Conservation (phyloP, 2,329 filamentous ascomycete genomes). For the Ophiocordyceps camponoti-leonardi region DNA sequence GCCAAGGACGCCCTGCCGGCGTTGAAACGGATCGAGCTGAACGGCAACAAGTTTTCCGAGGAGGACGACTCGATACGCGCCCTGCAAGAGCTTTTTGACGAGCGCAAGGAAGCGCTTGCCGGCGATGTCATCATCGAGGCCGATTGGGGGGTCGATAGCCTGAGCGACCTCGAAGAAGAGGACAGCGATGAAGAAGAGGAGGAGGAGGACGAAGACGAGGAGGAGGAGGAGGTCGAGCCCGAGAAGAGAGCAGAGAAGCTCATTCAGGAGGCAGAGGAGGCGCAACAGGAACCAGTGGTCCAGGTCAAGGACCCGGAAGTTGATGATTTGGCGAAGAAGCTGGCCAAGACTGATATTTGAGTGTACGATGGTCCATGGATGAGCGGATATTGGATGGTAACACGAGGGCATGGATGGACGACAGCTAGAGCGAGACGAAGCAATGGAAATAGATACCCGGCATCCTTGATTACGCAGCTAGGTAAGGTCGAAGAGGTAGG, state of each 20-base stretch:
- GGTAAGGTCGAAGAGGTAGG: neutral
- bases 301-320: constrained; percentile 60
- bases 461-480: neutral
- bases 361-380: constrained; percentile 1
- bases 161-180: constrained; percentile 73
- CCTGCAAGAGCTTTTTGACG: constrained; percentile 55
- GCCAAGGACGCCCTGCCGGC: constrained; percentile 52
- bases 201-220: constrained; percentile 20
- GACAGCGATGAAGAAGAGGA: constrained; percentile 36
- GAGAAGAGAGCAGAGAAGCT: constrained; percentile 53
- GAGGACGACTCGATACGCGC: constrained; percentile 57
- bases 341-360: constrained; percentile 53
- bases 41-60: constrained; percentile 88
- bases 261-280: constrained; percentile 51
- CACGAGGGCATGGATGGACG: neutral
- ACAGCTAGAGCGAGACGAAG: constrained; percentile 4
- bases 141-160: constrained; percentile 69
- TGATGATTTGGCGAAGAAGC: constrained; percentile 57
- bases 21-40: constrained; percentile 76
- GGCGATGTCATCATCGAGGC: constrained; percentile 56
- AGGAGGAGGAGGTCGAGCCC: constrained; percentile 36
- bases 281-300: constrained; percentile 56
- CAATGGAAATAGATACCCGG: constrained; percentile 15
- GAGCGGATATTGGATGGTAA: constrained; percentile 1
- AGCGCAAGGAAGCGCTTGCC: constrained; percentile 57